Evolutionary conservation across 2,329 filamentous ascomycete genomes (phyloP).

Genomic region (Amauroascus verrucosus): DNA sequence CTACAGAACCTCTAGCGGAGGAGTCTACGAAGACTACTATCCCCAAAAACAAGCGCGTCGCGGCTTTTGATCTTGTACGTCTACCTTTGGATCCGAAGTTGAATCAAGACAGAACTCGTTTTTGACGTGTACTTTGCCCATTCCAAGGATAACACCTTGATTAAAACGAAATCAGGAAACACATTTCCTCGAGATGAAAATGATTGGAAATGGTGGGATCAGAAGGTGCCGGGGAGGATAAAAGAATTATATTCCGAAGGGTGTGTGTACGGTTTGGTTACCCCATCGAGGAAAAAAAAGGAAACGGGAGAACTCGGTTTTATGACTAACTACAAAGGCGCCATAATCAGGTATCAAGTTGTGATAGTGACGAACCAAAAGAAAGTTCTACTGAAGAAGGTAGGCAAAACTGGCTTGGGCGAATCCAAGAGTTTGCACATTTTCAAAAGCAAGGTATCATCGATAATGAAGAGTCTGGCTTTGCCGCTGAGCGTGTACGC

Average conservation of each 20-base stretch:
- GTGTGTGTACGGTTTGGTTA: constrained; percentile 32
- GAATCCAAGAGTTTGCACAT: constrained; percentile 58
- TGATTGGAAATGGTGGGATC: constrained; percentile 95
- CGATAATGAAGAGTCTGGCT: constrained; percentile 56
- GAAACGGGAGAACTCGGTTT: too few species aligned
- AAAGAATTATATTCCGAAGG: constrained; percentile 60
- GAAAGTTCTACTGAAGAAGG: constrained; percentile 62
- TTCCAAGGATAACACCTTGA: constrained; percentile 71
- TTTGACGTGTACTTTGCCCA: not conserved
- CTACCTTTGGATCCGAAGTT: not conserved
- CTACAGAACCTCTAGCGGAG: constrained; percentile 29
- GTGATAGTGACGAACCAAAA: constrained; percentile 84
- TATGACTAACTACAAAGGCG: too few species aligned
- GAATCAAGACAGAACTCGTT: not conserved
- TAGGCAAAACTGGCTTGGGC: constrained; percentile 58
- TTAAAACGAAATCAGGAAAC: constrained; percentile 69
- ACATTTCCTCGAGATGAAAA: constrained; percentile 57
- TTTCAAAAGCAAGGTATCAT: constrained; percentile 73
- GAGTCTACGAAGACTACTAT: not conserved
- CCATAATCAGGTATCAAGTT: constrained; percentile 63
- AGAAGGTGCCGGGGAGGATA: constrained; percentile 56
- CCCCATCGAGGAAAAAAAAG: too few species aligned
- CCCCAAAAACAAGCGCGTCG: constrained; percentile 27
- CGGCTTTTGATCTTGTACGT: constrained; percentile 40
- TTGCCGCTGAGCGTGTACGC: constrained; percentile 75